A percentile compares a stretch with the other conserved stretches of the same genome.
phyloP scores from a whole-genome alignment of 805 yeast species.

The Yueomyces sp. region DNA sequence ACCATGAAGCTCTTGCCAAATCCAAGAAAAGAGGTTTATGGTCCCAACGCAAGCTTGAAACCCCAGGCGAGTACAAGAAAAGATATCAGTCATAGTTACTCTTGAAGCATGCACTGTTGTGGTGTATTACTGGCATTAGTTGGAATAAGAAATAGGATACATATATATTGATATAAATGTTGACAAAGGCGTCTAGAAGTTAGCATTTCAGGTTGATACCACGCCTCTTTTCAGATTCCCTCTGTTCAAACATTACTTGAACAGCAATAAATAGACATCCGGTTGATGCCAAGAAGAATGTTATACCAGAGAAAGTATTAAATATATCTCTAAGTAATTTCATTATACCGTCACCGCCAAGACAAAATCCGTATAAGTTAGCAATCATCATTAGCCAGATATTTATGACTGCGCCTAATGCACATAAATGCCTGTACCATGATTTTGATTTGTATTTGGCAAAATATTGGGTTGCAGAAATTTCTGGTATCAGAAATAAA shows the following conservation, averaged over 20 bases:
- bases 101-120: no score
- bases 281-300: slow-evolving; percentile 48
- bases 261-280: slow-evolving; percentile 64
- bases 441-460: slow-evolving; percentile 30
- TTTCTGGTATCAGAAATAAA: slow-evolving; percentile 76
- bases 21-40: slow-evolving; percentile 52
- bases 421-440: slow-evolving; percentile 78
- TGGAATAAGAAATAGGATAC: no score
- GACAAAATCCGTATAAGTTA: slow-evolving; percentile 85
- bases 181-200: not conserved
- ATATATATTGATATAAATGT: no score
- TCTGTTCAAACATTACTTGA: slow-evolving; percentile 87
- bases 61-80: slow-evolving; percentile 74
- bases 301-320: slow-evolving; percentile 53
- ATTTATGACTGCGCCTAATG: slow-evolving; percentile 74
- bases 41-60: slow-evolving; percentile 38
- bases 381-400: slow-evolving; percentile 99
- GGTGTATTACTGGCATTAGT: no score
- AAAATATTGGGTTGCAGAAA: slow-evolving; percentile 38
- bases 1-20: slow-evolving; percentile 50
- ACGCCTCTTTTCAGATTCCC: slow-evolving; percentile 73
- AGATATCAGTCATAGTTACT: not conserved
- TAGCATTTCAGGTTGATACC: slow-evolving; percentile 73
- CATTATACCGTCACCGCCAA: slow-evolving; percentile 76
- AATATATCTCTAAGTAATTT: slow-evolving; percentile 57